Conservation (phyloP, 345 rosid genomes). For the Syzygium grande region DNA sequence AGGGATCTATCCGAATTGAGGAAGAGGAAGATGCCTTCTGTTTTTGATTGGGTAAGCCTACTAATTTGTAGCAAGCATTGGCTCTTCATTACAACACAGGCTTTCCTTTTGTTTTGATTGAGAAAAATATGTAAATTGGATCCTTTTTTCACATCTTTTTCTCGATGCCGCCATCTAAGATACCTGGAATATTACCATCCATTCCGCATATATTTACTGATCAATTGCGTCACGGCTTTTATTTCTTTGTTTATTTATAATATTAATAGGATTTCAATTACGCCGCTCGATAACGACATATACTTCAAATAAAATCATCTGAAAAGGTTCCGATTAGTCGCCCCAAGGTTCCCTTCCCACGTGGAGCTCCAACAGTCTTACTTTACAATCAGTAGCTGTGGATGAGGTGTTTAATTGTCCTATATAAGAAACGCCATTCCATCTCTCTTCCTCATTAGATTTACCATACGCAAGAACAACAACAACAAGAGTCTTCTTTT, state of each 20-base stretch:
- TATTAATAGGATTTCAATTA: background rate
- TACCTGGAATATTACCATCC: background rate
- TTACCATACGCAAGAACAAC: background rate
- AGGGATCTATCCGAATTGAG: background rate
- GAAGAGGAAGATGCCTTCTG: background rate
- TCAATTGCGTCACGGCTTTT: background rate
- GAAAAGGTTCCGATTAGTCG: background rate
- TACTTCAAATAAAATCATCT: background rate
- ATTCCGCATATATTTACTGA: background rate
- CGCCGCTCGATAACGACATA: background rate
- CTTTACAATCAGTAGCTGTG: background rate
- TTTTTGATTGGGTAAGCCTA: background rate
- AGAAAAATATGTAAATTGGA: too few species aligned
- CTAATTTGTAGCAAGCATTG: background rate
- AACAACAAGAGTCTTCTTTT: background rate
- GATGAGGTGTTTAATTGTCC: background rate
- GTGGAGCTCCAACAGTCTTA: background rate
- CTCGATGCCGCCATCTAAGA: background rate
- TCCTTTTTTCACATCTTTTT: background rate
- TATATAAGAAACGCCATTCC: background rate
- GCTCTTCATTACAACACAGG: background rate
- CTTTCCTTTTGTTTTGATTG: background rate
- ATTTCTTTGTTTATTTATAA: background rate
- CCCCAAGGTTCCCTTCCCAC: background rate
- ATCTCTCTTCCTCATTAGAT: background rate